Evolutionary conservation across 202 grass and related monocot genomes (phyloP).

Genomic region (Schoenoplectus triqueter): DNA sequence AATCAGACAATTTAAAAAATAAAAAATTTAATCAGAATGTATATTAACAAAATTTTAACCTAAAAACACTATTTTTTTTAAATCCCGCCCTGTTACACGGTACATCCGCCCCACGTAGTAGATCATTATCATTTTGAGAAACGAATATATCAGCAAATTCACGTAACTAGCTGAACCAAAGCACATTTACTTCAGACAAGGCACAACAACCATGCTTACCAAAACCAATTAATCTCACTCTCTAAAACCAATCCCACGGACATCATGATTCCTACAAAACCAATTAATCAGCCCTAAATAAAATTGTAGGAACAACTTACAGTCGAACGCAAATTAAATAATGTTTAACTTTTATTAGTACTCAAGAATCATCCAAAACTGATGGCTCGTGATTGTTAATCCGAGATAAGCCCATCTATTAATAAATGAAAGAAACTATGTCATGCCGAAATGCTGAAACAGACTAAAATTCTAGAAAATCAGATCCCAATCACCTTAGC

Average conservation of each 20-base stretch:
- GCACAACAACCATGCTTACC: too few relatives aligned
- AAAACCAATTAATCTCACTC: background rate
- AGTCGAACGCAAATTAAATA: conserved; percentile 1
- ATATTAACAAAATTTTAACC: too few relatives aligned
- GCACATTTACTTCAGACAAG: too few relatives aligned
- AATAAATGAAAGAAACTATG: conserved; percentile 31
- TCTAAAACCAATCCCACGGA: background rate
- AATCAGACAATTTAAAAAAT: too few relatives aligned
- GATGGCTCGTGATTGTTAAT: conserved; percentile 12
- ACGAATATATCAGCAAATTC: too few relatives aligned
- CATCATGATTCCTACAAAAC: background rate
- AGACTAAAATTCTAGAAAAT: conserved; percentile 27
- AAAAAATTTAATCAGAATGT: too few relatives aligned
- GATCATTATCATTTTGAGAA: too few relatives aligned
- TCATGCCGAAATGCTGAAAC: conserved; percentile 32
- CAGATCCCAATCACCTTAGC: background rate
- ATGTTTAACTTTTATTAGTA: conserved; percentile 13
- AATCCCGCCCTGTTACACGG: too few relatives aligned
- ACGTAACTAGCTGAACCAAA: too few relatives aligned
- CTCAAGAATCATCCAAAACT: conserved; percentile 25
- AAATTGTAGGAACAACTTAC: background rate
- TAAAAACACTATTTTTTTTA: too few relatives aligned
- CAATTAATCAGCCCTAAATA: background rate
- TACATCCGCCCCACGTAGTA: too few relatives aligned
- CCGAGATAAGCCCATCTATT: background rate